phyloP scores from a whole-genome alignment of 2,329 filamentous ascomycete genomes.

The Aspergillus aculeatinus region DNA sequence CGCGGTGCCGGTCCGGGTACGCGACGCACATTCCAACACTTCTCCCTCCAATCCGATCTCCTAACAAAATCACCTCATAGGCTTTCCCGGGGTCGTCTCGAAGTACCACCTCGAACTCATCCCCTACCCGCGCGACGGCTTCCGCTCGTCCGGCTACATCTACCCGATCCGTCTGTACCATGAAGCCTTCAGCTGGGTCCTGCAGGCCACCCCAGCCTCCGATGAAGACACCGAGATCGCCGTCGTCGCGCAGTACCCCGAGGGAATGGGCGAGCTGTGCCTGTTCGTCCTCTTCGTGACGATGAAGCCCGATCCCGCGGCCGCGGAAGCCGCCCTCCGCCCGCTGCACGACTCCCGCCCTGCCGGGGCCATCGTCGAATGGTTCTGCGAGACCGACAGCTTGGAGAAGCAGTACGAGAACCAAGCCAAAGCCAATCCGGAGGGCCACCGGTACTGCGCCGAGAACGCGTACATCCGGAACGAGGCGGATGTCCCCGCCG shows the following conservation, averaged over 20 bases:
- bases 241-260: conserved; percentile 35
- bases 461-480: conserved; percentile 55
- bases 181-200: conserved; percentile 50
- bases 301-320: conserved; percentile 16
- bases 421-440: conserved; percentile 50
- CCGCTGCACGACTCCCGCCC: conserved; percentile 37
- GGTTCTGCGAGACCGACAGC: conserved; percentile 37
- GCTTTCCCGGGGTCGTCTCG: conserved; percentile 54
- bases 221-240: conserved; percentile 26
- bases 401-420: conserved; percentile 36
- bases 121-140: conserved; percentile 20
- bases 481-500: conserved; percentile 46
- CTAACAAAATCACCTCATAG: conserved; percentile 1
- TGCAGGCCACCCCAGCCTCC: conserved; percentile 19
- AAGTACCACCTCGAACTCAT: conserved; percentile 49
- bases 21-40: background rate
- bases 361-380: conserved; percentile 35
- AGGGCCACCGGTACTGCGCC: conserved; percentile 49
- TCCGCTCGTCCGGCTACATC: conserved; percentile 45
- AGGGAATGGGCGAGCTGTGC: conserved; percentile 30
- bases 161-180: conserved; percentile 49
- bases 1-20: conserved; percentile 49
- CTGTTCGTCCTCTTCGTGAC: conserved; percentile 19
- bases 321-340: conserved; percentile 18
- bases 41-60: no score